phyloP scores from a whole-genome alignment of 768 basidiomycete species.

The Termitomyces sp. region DNA sequence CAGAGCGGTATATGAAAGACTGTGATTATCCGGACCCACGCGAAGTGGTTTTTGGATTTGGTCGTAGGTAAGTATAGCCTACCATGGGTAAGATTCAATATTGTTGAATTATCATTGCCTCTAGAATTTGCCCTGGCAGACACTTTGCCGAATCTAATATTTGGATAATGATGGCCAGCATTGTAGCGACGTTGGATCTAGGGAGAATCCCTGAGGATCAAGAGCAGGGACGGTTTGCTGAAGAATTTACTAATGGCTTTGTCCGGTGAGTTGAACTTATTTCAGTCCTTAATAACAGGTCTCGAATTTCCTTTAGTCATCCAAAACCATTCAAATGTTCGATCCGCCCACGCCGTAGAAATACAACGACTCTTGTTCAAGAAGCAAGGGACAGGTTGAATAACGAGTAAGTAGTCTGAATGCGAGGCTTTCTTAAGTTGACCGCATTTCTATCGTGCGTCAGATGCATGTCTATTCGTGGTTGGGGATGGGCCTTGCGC shows the following conservation, averaged over 20 bases:
- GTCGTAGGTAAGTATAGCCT: slow-evolving; percentile 34
- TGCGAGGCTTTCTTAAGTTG: not conserved
- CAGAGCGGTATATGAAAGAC: slow-evolving; percentile 43
- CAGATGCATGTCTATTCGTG: not conserved
- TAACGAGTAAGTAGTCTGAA: not conserved
- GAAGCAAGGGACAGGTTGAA: slow-evolving; percentile 19
- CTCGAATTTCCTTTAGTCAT: slow-evolving; percentile 31
- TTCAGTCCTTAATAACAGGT: not conserved
- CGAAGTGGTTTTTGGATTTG: slow-evolving; percentile 52
- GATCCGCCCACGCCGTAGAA: slow-evolving; percentile 38
- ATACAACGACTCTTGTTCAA: slow-evolving; percentile 22
- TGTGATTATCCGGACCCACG: slow-evolving; percentile 37
- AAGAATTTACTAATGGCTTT: slow-evolving; percentile 36
- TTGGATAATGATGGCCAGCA: slow-evolving; percentile 39
- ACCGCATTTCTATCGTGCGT: not conserved
- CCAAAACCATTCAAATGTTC: slow-evolving; percentile 44
- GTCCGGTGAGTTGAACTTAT: slow-evolving; percentile 32
- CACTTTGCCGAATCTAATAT: slow-evolving; percentile 44
- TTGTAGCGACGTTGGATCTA: slow-evolving; percentile 43
- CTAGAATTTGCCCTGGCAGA: slow-evolving; percentile 49
- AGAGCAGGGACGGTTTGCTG: slow-evolving; percentile 34
- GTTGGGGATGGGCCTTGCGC: not conserved
- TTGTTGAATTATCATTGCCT: not conserved
- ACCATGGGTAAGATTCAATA: not conserved
- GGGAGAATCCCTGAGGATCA: slow-evolving; percentile 31